Base-by-base conservation (phyloP, 805 yeast species). In the Lipomyces mesembrius region DNA sequence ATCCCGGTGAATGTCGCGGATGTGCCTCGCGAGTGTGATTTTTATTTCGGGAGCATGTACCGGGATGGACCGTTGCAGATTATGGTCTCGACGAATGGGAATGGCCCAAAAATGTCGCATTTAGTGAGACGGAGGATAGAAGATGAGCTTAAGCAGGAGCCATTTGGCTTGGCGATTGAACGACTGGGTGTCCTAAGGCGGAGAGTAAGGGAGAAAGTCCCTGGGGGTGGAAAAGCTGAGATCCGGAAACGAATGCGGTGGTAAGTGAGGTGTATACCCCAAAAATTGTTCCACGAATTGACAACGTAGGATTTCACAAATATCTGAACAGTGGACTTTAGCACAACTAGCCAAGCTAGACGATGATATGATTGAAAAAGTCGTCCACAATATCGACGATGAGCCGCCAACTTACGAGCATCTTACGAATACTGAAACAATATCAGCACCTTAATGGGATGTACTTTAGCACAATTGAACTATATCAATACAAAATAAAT, bases 71-170 rank as follows among this genome's bases (percentile, higher is more conserved):
- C 87, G 17, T 79, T 91, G 60, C 95, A 90, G 75, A 83, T 91
- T 51, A 88, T 91, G 93, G 88, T 91, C 14, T 86, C 91, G 52
- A 90, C 96, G 12, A 90, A 90, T 76, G 96, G 96, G 3, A 85
- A 87, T 72, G 88, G 93, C 1, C 97, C 97, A 0, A 78, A 95
- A 62, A 82, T 91, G 72, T 88, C 92, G 61, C 83, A 85, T 65
- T 78, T 85, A 51, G 87, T 91, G 63, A 84, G 88, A 27, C 82
- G 83, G 63, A 83, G 84, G 70, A 79, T 91, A 51, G 83, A 80
- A 57, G 77, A 78, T 1, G 67, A 52, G 11, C 53, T 70, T 37
- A 34, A 37, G 11, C 14, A 20, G 20, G 63, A 62, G 29, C 65
- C 71, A 8, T 59, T 66, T 8, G 73, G 71, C 7, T 53, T 20